Percentiles rank a stretch among this genome's conserved stretches.
These are phyloP conservation scores for Waltergamsia citrina DNA, from an alignment of 2,329 filamentous ascomycete species.

Conservation along the genomic window DNA sequence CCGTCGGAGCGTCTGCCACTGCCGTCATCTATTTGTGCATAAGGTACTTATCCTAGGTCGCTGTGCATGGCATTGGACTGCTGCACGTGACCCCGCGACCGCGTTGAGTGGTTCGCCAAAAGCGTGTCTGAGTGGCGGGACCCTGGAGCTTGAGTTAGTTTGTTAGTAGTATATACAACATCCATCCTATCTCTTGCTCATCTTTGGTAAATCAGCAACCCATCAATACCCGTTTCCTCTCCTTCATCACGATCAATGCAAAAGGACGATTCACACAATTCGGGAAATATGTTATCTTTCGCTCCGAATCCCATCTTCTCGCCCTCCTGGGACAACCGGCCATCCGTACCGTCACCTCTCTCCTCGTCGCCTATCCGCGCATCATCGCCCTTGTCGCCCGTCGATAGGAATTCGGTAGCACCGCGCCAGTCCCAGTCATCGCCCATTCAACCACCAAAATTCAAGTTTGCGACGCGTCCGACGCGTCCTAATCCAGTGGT, in stretches of 20 bases:
- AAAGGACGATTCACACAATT: background rate
- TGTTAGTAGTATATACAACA: slow-evolving; percentile 2
- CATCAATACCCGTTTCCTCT: background rate
- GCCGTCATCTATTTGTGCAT: too few relatives aligned
- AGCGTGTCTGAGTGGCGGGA: too few relatives aligned
- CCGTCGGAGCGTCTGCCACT: too few relatives aligned
- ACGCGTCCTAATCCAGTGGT: slow-evolving; percentile 55
- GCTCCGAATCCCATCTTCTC: slow-evolving; percentile 32
- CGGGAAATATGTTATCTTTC: slow-evolving; percentile 29
- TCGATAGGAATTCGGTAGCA: slow-evolving; percentile 27
- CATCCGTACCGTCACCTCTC: slow-evolving; percentile 43
- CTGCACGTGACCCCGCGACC: slow-evolving; percentile 4
- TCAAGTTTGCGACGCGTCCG: slow-evolving; percentile 43
- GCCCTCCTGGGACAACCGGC: slow-evolving; percentile 30
- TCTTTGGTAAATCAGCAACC: slow-evolving; percentile 5
- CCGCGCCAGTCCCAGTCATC: slow-evolving; percentile 35
- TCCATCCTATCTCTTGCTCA: slow-evolving; percentile 1
- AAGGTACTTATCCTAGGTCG: too few relatives aligned
- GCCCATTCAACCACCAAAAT: slow-evolving; percentile 28
- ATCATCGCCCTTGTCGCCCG: slow-evolving; percentile 34
- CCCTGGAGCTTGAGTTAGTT: background rate
- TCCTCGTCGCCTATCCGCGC: slow-evolving; percentile 47
- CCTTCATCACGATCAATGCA: background rate
- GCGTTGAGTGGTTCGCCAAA: slow-evolving; percentile 4
- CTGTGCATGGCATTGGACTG: too few relatives aligned